Conservation (phyloP, 805 yeast genomes). For the Saccharomyces paradoxus region DNA sequence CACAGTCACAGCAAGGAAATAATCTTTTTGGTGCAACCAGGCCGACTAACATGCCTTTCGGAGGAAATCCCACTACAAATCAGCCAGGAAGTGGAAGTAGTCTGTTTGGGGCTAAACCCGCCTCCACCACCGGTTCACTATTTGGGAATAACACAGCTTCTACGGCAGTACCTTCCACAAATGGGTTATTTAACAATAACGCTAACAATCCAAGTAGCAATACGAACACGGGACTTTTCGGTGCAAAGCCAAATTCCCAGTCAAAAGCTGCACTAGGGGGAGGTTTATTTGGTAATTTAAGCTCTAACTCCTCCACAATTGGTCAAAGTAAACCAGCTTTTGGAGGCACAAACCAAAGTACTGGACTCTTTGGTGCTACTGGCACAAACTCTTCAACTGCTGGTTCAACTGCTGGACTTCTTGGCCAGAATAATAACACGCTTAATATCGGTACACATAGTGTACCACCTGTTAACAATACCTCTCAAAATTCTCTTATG, state of each 20-base stretch:
- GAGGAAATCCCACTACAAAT: constrained; percentile 3
- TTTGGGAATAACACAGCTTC: neutral
- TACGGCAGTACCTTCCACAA: constrained; percentile 19
- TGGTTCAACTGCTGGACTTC: constrained; percentile 30
- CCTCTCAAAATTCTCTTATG: neutral
- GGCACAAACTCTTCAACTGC: neutral
- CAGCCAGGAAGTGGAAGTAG: constrained; percentile 6
- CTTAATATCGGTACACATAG: neutral
- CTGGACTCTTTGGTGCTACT: constrained; percentile 32
- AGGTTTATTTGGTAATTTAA: constrained; percentile 25
- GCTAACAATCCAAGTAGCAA: neutral
- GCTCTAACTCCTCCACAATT: neutral
- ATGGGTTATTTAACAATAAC: constrained; percentile 22
- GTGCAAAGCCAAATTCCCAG: neutral
- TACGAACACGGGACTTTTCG: neutral
- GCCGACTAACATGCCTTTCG: constrained; percentile 4
- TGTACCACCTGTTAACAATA: neutral
- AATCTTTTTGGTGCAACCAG: constrained; percentile 13
- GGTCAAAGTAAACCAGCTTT: constrained; percentile 30
- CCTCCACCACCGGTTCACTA: constrained; percentile 23
- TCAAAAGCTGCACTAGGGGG: neutral
- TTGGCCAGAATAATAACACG: constrained; percentile 3
- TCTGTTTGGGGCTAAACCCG: constrained; percentile 16
- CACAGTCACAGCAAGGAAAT: constrained; percentile 2
- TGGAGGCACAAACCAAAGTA: constrained; percentile 11